Evolutionary conservation across 192 early-diverging fungal species (phyloP).

Genomic region (Borealophlyctis nickersoniae): DNA sequence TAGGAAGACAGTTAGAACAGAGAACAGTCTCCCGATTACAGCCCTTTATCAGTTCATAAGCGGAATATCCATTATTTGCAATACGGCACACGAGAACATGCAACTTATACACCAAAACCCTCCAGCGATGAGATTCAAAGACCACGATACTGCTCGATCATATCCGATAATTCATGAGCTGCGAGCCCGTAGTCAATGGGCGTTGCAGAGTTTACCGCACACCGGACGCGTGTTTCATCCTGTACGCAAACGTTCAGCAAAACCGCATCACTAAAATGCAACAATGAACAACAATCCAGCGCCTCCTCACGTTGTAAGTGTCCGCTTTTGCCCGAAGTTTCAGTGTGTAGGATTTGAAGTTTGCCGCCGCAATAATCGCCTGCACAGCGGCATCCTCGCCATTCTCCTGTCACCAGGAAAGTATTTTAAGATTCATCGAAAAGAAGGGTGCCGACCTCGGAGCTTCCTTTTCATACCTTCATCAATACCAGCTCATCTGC

Average conservation of each 20-base stretch:
- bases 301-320: slow-evolving; percentile 69
- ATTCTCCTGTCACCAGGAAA: background rate
- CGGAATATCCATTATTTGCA: too few relatives aligned
- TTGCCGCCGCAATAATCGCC: slow-evolving; percentile 45
- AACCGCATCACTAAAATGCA: too few relatives aligned
- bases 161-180: slow-evolving; percentile 5
- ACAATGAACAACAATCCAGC: too few relatives aligned
- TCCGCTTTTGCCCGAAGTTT: slow-evolving; percentile 78
- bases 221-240: slow-evolving; percentile 23
- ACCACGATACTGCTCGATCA: slow-evolving; percentile 20
- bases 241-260: background rate
- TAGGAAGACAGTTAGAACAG: too few relatives aligned
- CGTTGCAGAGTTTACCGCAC: background rate
- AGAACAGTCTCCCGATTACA: too few relatives aligned
- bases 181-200: slow-evolving; percentile 20
- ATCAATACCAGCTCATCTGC: slow-evolving; percentile 69
- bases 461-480: slow-evolving; percentile 39
- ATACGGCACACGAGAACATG: too few relatives aligned
- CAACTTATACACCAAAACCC: too few relatives aligned
- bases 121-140: too few relatives aligned
- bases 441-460: slow-evolving; percentile 1
- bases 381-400: background rate
- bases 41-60: too few relatives aligned
- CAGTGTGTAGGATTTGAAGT: slow-evolving; percentile 71
- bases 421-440: too few relatives aligned